Base-by-base conservation (phyloP, 257 asterid species). In the Paraleonurus japonicus region DNA sequence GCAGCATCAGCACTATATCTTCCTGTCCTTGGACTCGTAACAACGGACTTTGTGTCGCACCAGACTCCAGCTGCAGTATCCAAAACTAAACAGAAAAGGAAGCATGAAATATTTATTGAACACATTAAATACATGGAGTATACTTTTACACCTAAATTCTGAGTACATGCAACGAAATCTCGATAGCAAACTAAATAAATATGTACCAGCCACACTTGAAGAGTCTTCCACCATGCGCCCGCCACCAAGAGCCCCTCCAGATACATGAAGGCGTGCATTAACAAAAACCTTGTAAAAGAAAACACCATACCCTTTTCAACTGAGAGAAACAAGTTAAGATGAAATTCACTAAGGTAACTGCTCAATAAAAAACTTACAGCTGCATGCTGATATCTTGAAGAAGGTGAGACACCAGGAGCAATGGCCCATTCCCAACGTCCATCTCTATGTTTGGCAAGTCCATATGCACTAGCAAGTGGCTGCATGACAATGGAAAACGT, bases 341-440 rank as follows among this genome's bases (percentile, higher is more conserved):
- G 35, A 50, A 68, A 45, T 61, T 55, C n/a, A 28, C 13, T 57
- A 50, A 70, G 61, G 43, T 27, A 70, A 48, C 26, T 30, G 17
- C 63, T 57, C 33, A 27, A 70, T 24, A 28, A 26, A 73, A 27
- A 70, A 83, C 95, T 80, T 76, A 95, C 99, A 22, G 98, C 99
- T 58, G 98, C 99, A 79, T 95, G 99, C 81, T 95, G 99, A 83
- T 95, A 95, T 87, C 99, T 92, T 55, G 97, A 73, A 74, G 99
- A 95, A 1, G 99, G 99, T 72, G 99, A 95, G 71, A 95, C 99
- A 66, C 99, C 99, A 67, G 99, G 99, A 71, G 99, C 99, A 80
- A 95, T 95, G 78, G 99, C 99, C 99, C 99, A 95, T 81, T 95
- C 99, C 99, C 99, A 95, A 41, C 99, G 97, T 77, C 99, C 99